Evolutionary conservation across 306 rosid genomes (phyloP), one percentile per base, ranked within the genome.

Genomic region (Hippophae gyantsensis): DNA sequence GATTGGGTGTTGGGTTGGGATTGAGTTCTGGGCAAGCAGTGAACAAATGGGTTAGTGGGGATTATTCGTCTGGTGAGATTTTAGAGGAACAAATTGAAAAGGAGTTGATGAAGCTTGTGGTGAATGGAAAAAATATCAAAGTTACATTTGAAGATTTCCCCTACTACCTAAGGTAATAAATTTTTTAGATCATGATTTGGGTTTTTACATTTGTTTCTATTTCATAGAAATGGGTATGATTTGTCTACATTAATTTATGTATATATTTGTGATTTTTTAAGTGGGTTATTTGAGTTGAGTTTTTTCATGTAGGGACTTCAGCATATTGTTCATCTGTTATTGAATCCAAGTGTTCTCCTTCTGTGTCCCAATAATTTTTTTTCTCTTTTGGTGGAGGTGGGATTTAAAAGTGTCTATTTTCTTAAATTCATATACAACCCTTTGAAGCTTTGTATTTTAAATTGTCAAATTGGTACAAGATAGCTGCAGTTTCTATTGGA

Each of bases 1-100:
- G 98, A 41, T 80, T 90, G 14, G 98, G 98, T 60, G 93, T 88
- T 41, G 96, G 98, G 54, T 77, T 92, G 63, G 90, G 94, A 14
- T 75, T 87, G 70, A 83, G 95, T 53, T 79, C 96, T 3, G 95
- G 89, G 13, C 89, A 84, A 67, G 61, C 77, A n/a, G 84, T 87
- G 51, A 81, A 79, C 53, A 92, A 81, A 69, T 92, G 98, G 98
- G 87, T 92, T 38, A 85, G 80, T 27, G 95, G 87, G 52, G 72
- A 68, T 52, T 63, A 57, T 57, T 72, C 79, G 42, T 64, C 79
- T 27, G 83, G 76, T 63, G 90, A 85, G 74, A 65, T 87, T 67
- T 76, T 86, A 41, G 81, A 54, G 10, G 95, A 85, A 63, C 87
- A 74, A 54, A 85, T 92, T 75, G 88, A 81, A 67, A 72, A 56